phyloP scores from a whole-genome alignment of 805 yeast species.

The Nakazawaea holstii region DNA sequence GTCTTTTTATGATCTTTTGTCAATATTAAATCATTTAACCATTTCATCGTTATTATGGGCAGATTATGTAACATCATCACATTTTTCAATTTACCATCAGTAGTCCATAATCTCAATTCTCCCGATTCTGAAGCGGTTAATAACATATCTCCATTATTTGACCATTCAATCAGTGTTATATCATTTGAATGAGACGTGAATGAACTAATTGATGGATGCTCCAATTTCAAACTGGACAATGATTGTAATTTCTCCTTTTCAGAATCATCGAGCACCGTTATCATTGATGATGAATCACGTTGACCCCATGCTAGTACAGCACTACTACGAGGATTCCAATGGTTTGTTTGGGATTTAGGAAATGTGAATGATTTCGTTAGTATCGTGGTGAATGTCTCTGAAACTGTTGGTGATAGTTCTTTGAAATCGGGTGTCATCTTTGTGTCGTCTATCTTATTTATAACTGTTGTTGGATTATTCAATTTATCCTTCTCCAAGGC shows the following conservation, averaged over 20 bases:
- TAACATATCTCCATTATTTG: constrained; percentile 56
- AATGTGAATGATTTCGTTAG: constrained; percentile 33
- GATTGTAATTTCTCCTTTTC: neutral
- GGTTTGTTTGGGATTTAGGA: constrained; percentile 38
- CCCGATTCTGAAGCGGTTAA: constrained; percentile 67
- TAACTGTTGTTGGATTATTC: constrained; percentile 4
- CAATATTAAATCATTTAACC: constrained; percentile 56
- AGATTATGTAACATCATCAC: constrained; percentile 46
- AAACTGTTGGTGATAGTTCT: constrained; percentile 10
- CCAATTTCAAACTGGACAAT: constrained; percentile 6
- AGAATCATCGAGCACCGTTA: constrained; percentile 19
- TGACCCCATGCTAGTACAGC: constrained; percentile 51
- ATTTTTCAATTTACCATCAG: constrained; percentile 60
- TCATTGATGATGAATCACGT: constrained; percentile 20
- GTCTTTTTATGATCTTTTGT: constrained; percentile 55
- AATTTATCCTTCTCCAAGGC: constrained; percentile 42
- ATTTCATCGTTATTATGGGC: constrained; percentile 50
- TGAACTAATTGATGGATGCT: constrained; percentile 4
- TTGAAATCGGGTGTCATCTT: neutral
- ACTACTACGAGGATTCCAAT: constrained; percentile 52
- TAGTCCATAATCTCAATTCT: constrained; percentile 73
- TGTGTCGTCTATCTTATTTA: constrained; percentile 7
- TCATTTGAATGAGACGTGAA: constrained; percentile 17
- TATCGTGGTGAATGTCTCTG: constrained; percentile 27
- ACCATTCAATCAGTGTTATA: constrained; percentile 44